These are phyloP conservation scores for Scheffersomyces insectosa DNA, from an alignment of 1,139 yeast species.

Conservation along the genomic window DNA sequence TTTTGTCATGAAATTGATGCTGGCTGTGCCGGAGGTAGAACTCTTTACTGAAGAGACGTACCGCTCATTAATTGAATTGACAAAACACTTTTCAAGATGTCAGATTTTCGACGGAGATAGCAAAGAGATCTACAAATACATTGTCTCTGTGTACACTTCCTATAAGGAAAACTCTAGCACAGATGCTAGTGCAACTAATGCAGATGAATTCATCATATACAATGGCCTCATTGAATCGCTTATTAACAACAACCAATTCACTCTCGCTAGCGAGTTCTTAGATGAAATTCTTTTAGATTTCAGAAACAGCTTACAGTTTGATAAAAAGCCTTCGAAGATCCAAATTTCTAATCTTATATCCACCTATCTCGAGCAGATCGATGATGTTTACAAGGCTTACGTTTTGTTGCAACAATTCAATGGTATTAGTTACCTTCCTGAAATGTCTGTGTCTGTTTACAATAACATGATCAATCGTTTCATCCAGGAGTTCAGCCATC, in stretches of 20 bases:
- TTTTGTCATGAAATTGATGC: constrained; percentile 20
- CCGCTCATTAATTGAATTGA: constrained; percentile 21
- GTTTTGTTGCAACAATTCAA: constrained; percentile 32
- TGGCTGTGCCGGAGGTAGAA: constrained; percentile 2
- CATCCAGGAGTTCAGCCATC: constrained; percentile 19
- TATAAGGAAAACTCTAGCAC: constrained; percentile 16
- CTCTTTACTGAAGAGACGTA: constrained; percentile 3
- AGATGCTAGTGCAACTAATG: constrained; percentile 5
- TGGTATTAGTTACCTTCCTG: constrained; percentile 38
- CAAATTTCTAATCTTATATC: constrained; percentile 35
- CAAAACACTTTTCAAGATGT: constrained; percentile 21
- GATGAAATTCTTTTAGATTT: constrained; percentile 44
- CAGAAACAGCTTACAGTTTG: constrained; percentile 18
- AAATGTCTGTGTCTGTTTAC: constrained; percentile 31
- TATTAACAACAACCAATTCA: constrained; percentile 48
- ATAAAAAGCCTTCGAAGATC: constrained; percentile 19
- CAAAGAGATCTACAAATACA: constrained; percentile 26
- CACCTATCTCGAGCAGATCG: constrained; percentile 29
- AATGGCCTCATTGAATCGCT: constrained; percentile 52
- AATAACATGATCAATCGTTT: constrained; percentile 33
- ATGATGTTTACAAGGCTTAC: constrained; percentile 23
- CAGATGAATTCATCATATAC: constrained; percentile 49
- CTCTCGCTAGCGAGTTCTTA: constrained; percentile 55
- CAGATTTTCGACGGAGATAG: constrained; percentile 15
- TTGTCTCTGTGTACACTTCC: constrained; percentile 26